Base-by-base conservation (phyloP, 2,329 filamentous ascomycete species). In the Salinomyces thailandicus region DNA sequence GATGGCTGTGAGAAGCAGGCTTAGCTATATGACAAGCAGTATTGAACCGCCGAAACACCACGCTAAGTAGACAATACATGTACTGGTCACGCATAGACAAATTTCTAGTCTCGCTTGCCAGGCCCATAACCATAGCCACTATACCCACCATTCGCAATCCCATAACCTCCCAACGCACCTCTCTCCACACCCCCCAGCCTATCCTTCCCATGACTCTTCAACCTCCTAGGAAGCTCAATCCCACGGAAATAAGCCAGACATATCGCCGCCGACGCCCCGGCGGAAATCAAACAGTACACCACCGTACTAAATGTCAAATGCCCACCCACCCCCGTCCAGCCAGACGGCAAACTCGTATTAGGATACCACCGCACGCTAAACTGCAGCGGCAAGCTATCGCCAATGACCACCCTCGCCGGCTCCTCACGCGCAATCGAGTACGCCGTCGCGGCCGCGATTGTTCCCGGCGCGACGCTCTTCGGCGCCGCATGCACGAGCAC, bases 341-440 rank as follows among this genome's bases (percentile, higher is more conserved):
- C 50, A 41, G 67, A 58, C 45, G 82, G 83, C 45, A 89, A 65
- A 24, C 71, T 67, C 1, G 82, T 79, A 16, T 74, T 81, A 1
- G 81, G 81, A 58, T 89, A 91, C 91, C 91, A 96, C 30, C 85
- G 69, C 11, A 96, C 79, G 27, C 77, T 81, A 52, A 96, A 83
- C 30, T 69, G 72, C 49, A 96, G 67, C 0, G 83, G 80, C 39
- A 96, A 60, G 4, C 81, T 74, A 59, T 96, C 87, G 9, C 89
- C 87, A 46, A 95, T 93, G 19, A 95, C 75, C 32, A 95, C 73
- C 51, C 79, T 79, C 1, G 67, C 66, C 4, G 69, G 64, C 62
- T 70, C 33, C 53, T 68, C 33, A 14, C 82, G 77, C 18, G 52
- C 49, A 2, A 87, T 81, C 46, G 77, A 84, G 62, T 98, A 96